These are phyloP conservation scores for Avena atlantica DNA, from an alignment of 176 grass and related monocot species.

Conservation along the genomic window DNA sequence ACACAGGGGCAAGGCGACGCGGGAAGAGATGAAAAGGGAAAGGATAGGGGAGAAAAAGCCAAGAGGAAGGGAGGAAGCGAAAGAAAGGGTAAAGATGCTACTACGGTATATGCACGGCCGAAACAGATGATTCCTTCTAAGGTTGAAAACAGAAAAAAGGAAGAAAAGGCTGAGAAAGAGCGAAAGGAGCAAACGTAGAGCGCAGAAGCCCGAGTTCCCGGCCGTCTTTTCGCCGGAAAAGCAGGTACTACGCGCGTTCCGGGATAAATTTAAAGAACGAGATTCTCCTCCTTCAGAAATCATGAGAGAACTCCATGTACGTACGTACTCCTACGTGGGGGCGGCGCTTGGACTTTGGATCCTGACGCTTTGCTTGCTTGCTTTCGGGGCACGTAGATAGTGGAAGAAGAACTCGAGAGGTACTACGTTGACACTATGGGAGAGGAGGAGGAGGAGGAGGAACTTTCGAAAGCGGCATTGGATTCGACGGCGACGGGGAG, in stretches of 20 bases:
- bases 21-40: slow-evolving; percentile 28
- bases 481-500: slow-evolving; percentile 35
- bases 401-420: neutral
- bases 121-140: neutral
- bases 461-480: slow-evolving; percentile 52
- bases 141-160: too few relatives aligned
- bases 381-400: neutral
- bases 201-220: slow-evolving; percentile 13
- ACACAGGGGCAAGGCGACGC: neutral
- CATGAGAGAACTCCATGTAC: neutral
- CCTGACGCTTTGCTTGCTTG: neutral
- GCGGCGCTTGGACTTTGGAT: slow-evolving; percentile 29
- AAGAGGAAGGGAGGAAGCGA: slow-evolving; percentile 19
- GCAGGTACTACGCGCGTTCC: neutral
- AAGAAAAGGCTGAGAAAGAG: neutral
- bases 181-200: neutral
- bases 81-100: neutral
- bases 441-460: neutral
- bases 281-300: neutral
- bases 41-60: neutral
- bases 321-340: neutral
- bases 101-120: neutral
- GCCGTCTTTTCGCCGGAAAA: slow-evolving; percentile 48
- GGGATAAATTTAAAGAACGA: neutral
- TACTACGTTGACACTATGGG: neutral